These are phyloP conservation scores for Pseudogymnoascus sp. DNA, from an alignment of 2,329 filamentous ascomycete genomes.

Conservation along the genomic window DNA sequence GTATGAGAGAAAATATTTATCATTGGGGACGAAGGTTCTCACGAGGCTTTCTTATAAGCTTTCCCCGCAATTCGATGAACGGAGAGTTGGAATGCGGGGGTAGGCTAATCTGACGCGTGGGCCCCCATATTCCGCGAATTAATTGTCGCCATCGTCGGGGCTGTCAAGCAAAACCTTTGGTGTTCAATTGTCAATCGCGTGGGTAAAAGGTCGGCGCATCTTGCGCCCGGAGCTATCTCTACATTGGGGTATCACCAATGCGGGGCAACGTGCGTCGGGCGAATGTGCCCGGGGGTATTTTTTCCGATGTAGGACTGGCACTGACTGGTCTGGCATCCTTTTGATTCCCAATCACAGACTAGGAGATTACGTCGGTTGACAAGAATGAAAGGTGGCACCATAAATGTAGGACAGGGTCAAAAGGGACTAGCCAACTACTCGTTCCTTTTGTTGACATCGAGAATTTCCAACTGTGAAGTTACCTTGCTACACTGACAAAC, in stretches of 20 bases:
- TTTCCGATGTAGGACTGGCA: background rate
- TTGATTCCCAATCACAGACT: background rate
- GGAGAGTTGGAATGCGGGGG: background rate
- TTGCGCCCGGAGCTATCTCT: background rate
- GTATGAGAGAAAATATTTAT: background rate
- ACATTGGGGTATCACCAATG: background rate
- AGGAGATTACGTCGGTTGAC: background rate
- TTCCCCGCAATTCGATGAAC: background rate
- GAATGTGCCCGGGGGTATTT: background rate
- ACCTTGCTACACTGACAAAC: background rate
- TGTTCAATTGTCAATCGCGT: background rate
- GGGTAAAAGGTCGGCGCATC: background rate
- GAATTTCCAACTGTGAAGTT: background rate
- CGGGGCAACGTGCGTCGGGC: background rate
- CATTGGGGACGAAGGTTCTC: background rate
- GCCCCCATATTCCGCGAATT: background rate
- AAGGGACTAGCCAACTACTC: background rate
- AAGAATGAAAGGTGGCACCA: background rate
- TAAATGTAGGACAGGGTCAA: background rate
- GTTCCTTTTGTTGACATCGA: background rate
- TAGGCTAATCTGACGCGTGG: slow-evolving; percentile 1
- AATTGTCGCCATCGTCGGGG: background rate
- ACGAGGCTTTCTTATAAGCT: background rate
- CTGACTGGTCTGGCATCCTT: background rate
- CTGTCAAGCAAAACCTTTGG: background rate